phyloP scores from a whole-genome alignment of 202 grass and related monocot species.

The Panicum hallii region DNA sequence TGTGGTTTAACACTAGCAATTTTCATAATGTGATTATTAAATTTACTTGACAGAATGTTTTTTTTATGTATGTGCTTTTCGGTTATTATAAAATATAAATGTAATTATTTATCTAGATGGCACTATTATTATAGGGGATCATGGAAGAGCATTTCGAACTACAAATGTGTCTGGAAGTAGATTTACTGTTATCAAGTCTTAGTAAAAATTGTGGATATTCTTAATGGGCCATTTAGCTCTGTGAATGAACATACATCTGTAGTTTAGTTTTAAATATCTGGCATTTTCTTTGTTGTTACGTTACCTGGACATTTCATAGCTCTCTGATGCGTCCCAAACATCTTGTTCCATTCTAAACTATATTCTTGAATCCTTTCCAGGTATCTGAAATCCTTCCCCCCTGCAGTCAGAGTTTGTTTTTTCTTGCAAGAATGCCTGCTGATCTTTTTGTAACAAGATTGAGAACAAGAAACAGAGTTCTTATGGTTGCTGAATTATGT shows the following conservation, averaged over 20 bases:
- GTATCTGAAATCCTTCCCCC: neutral
- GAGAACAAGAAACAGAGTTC: conserved; percentile 18
- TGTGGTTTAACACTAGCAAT: neutral
- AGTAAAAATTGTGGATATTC: neutral
- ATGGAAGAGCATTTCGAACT: neutral
- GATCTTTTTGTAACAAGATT: conserved; percentile 32
- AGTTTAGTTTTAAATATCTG: neutral
- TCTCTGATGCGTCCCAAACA: neutral
- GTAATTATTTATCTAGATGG: neutral
- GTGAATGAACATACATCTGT: neutral
- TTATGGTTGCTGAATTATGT: conserved; percentile 23
- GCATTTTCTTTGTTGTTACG: neutral
- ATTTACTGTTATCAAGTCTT: neutral
- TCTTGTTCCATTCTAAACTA: conserved; percentile 36
- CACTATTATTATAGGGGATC: neutral
- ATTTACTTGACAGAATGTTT: neutral
- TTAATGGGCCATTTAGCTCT: neutral
- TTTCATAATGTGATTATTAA: neutral
- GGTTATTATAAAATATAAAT: neutral
- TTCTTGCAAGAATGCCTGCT: neutral
- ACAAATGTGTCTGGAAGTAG: conserved; percentile 8
- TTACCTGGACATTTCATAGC: neutral
- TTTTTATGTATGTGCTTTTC: neutral
- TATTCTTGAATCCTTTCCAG: conserved; percentile 35
- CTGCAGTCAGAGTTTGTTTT: neutral